phyloP scores from a whole-genome alignment of 345 rosid species.

The Populus tremula region DNA sequence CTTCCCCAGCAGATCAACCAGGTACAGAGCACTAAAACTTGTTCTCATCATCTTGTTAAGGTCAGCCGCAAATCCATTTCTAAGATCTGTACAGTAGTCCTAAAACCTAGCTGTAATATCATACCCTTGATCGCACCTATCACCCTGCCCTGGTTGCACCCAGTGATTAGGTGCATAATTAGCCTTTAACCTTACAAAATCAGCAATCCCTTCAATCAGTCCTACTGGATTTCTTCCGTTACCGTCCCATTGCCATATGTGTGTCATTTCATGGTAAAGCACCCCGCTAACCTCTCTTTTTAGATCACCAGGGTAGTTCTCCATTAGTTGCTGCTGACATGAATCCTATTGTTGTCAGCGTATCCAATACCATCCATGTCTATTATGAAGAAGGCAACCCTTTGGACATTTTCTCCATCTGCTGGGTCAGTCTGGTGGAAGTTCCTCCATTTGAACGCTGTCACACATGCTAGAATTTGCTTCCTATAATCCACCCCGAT shows the following conservation, averaged over 20 bases:
- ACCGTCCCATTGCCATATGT: conserved; percentile 71
- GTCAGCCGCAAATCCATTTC: conserved; percentile 60
- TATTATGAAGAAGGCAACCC: conserved; percentile 21
- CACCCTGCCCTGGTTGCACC: conserved; percentile 58
- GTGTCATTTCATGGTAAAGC: conserved; percentile 62
- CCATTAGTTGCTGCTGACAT: conserved; percentile 22
- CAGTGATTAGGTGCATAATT: conserved; percentile 46
- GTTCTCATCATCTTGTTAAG: conserved; percentile 59
- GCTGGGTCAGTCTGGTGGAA: conserved; percentile 14
- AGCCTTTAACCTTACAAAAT: conserved; percentile 60
- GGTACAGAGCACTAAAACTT: conserved; percentile 40
- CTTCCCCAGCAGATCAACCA: conserved; percentile 57
- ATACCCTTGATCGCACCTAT: conserved; percentile 66
- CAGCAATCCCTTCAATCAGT: conserved; percentile 63
- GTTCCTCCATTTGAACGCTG: conserved; percentile 24
- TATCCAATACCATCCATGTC: conserved; percentile 30
- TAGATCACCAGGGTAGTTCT: conserved; percentile 32
- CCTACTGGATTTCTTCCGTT: conserved; percentile 42
- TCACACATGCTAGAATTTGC: conserved; percentile 13
- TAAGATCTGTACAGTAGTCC: conserved; percentile 50
- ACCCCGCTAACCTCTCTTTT: conserved; percentile 49
- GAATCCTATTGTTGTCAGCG: conserved; percentile 13
- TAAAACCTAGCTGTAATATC: conserved; percentile 64
- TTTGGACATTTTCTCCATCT: conserved; percentile 17
- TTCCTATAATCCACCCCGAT: conserved; percentile 14